Evolutionary conservation across 257 asterid species (phyloP), one percentile per base, ranked within the genome.

Genomic region (Hygrophila difformis): DNA sequence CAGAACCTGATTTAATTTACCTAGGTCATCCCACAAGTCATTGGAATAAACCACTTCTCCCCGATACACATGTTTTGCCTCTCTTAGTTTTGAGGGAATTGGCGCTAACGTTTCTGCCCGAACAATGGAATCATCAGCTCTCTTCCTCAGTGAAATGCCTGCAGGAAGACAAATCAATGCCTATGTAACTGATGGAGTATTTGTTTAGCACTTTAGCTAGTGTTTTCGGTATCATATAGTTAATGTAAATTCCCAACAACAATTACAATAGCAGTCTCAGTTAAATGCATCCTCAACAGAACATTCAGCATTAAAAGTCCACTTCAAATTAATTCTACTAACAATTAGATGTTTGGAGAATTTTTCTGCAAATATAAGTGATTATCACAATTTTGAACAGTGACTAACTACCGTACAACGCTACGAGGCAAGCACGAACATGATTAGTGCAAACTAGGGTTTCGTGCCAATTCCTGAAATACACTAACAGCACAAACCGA

Each of bases 71-170:
- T 49, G 79, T 13, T 73, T 78, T 20, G 81, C 78, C 67, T 71
- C 88, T 60, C 77, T 94, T 36, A 65, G 63, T 49, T 86, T 88
- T 57, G 82, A 60, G 11, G 92, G 94, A 8, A 73, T 67, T 6
- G 94, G 79, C 21, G 75, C 75, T 51, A 72, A 29, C 74, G 74
- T 78, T 73, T 85, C 88, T 4, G 94, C 94, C 29, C 81, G 83
- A 21, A 78, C 81, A 59, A 86, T 62, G 7, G 91, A 86, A 50
- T 82, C 92, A 58, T 82, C 92, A 35, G 82, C 76, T 63, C 81
- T 76, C 65, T 75, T 86, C 64, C 78, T 74, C 67, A 79, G 54
- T 29, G 96, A 74, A 63, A 73, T 65, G 15, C 94, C 94, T 85
- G 51, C 38, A 21, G 11, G n/a, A 57, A 35, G 26, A 48, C 53